Base-by-base conservation (phyloP, 2,329 filamentous ascomycete species). In the Claviceps pazoutovae region DNA sequence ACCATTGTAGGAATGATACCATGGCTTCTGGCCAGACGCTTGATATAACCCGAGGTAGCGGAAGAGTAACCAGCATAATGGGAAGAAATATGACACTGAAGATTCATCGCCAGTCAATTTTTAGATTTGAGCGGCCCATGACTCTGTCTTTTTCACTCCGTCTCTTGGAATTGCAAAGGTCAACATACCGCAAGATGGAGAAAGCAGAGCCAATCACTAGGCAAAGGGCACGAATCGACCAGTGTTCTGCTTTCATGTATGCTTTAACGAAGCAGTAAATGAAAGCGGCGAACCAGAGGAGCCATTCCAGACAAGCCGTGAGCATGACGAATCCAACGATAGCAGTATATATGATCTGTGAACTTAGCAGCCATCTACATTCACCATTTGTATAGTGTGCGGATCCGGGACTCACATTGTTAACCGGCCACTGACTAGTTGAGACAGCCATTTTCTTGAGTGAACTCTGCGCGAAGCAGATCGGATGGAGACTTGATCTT, bases 201-300 rank as follows among this genome's bases (percentile, higher is more conserved):
- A 97, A 96, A 9, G 84, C 62, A 51, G 84, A 62, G 46, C 83
- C 84, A 59, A 95, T 83, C 19, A 90, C 59, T 8, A 90, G 68
- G n/a, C 88, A 84, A 48, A 97, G 73, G 5, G 90, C 67, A 54
- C 80, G 80, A 55, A 94, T 86, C 44, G 84, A 88, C 81, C 86
- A 89, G 63, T 88, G 85, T 60, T 95, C 88, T 19, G 91, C 89
- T 66, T 97, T 97, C 57, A 80, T 74, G 61, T 85, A 95, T 34
- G 91, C 89, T 66, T 96, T 95, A 62, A 82, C 71, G 1, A 96
- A 73, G 64, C 91, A 97, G 68, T 96, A 97, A 56, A 93, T 64
- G 64, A 97, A 97, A 3, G 91, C 89, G n/a, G 85, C 82, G 42
- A 97, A 76, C 88, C 90, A 96, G 14, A 97, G 78, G 55, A 95